phyloP scores from a whole-genome alignment of 2,329 filamentous ascomycete species.

The Diplodia intermedia region DNA sequence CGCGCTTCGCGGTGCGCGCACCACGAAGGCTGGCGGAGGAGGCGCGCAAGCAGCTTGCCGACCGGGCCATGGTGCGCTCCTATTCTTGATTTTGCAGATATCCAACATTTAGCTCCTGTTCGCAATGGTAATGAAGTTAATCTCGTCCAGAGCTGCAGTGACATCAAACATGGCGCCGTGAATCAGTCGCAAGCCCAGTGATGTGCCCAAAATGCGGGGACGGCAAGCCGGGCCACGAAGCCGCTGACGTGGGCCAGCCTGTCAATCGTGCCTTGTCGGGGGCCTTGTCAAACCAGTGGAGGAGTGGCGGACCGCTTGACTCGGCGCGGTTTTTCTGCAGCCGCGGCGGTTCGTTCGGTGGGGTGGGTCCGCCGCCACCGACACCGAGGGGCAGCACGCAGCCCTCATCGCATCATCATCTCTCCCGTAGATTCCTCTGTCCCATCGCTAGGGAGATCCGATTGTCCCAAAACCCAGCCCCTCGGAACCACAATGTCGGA shows the following conservation, averaged over 20 bases:
- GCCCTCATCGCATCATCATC: neutral
- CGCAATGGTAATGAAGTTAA: neutral
- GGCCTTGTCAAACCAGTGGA: neutral
- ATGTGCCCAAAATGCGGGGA: slow-evolving; percentile 11
- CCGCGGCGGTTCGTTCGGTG: neutral
- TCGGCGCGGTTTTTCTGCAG: neutral
- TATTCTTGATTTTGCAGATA: slow-evolving; percentile 13
- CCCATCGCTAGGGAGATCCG: neutral
- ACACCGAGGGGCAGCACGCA: neutral
- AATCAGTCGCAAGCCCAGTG: neutral
- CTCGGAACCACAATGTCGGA: slow-evolving; percentile 36
- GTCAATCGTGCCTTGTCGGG: slow-evolving; percentile 5
- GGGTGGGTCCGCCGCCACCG: neutral
- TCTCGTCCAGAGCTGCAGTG: neutral
- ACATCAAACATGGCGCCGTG: neutral
- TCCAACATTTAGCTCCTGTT: neutral
- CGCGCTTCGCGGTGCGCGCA: slow-evolving; percentile 47
- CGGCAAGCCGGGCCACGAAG: neutral
- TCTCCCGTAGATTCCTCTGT: neutral
- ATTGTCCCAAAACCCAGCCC: slow-evolving; percentile 11
- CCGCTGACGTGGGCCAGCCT: slow-evolving; percentile 10
- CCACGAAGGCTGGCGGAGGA: slow-evolving; percentile 46
- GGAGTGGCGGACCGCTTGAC: neutral
- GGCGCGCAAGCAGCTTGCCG: slow-evolving; percentile 34
- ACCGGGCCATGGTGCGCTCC: slow-evolving; percentile 11